Evolutionary conservation across 2,329 filamentous ascomycete species (phyloP).

Genomic region (Penicillium concentricum): DNA sequence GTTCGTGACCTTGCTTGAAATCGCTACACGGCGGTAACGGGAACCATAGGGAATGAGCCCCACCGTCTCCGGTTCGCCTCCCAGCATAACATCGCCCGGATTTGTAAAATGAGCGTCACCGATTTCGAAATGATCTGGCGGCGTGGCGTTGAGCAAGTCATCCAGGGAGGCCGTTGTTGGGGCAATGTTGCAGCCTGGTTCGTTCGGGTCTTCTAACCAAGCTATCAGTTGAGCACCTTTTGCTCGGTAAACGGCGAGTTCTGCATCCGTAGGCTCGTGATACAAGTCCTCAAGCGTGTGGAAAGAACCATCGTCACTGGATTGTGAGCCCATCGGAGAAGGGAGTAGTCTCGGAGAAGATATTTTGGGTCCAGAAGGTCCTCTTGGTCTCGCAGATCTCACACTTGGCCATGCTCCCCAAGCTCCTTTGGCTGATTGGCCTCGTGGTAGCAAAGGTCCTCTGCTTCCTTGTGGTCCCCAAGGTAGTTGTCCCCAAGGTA

Average conservation of each 20-base stretch:
- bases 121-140: neutral
- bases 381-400: too few species aligned
- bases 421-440: too few species aligned
- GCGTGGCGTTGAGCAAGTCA: neutral
- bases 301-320: too few species aligned
- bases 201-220: neutral
- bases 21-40: neutral
- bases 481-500: too few species aligned
- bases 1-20: neutral
- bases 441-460: too few species aligned
- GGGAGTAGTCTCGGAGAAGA: neutral
- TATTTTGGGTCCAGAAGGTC: too few species aligned
- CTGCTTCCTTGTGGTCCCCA: too few species aligned
- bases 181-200: neutral
- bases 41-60: neutral
- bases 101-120: accelerated
- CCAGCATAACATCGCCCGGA: neutral
- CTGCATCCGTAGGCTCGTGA: too few species aligned
- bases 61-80: neutral
- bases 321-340: neutral
- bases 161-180: neutral
- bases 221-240: neutral
- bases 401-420: too few species aligned
- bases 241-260: neutral
- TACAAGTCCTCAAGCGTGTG: too few species aligned